A percentile compares a stretch with the other conserved stretches of the same genome.
phyloP scores from a whole-genome alignment of 371 early-diverging fungal genomes.

The Nematocida ironsii region DNA sequence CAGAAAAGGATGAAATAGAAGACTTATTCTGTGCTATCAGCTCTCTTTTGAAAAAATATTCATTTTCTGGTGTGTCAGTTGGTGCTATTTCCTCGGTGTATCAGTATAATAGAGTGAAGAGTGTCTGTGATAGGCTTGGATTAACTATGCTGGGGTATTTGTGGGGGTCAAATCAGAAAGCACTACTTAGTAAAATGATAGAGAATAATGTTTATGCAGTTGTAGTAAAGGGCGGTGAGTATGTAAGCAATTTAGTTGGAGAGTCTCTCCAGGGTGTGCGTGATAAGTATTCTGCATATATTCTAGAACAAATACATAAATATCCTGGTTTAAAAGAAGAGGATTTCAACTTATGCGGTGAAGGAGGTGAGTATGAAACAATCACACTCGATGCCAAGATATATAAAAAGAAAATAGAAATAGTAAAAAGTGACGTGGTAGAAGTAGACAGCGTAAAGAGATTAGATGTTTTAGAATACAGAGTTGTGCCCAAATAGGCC shows the following conservation, averaged over 20 bases:
- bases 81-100: constrained; percentile 96
- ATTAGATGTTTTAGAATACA: constrained; percentile 11
- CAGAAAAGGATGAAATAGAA: constrained; percentile 85
- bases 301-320: constrained; percentile 51
- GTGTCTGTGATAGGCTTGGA: constrained; percentile 79
- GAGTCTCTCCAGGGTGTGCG: constrained; percentile 75
- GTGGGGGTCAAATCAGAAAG: constrained; percentile 83
- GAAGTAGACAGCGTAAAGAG: background rate
- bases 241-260: constrained; percentile 68
- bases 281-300: constrained; percentile 63
- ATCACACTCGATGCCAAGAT: constrained; percentile 89
- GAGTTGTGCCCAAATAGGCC: background rate
- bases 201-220: constrained; percentile 78
- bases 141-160: constrained; percentile 81
- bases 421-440: constrained; percentile 32
- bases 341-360: constrained; percentile 88
- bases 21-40: constrained; percentile 79
- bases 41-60: constrained; percentile 76
- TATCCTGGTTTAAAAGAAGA: constrained; percentile 69
- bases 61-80: constrained; percentile 82
- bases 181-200: constrained; percentile 86
- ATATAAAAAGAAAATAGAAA: constrained; percentile 75
- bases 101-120: constrained; percentile 89
- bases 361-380: constrained; percentile 98
- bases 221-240: constrained; percentile 88